Evolutionary conservation across 2,329 filamentous ascomycete species (phyloP).

Genomic region (Achaetomium macrosporum): DNA sequence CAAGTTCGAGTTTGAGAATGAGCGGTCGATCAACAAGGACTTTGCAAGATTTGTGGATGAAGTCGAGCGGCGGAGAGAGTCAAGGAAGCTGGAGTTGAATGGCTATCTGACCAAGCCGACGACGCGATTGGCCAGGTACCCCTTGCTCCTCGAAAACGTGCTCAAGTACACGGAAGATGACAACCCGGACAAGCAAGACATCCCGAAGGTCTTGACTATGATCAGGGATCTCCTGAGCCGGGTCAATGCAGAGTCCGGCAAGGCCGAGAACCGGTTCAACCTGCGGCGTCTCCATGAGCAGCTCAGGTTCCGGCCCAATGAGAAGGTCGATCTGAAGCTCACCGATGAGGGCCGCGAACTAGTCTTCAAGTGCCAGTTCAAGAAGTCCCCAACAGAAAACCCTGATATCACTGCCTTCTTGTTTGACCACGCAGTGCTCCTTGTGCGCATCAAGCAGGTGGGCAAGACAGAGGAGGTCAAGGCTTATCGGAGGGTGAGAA

Average conservation of each 20-base stretch:
- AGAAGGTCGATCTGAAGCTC: constrained; percentile 87
- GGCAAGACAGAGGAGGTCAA: constrained; percentile 94
- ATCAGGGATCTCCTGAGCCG: constrained; percentile 82
- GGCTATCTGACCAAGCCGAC: constrained; percentile 97
- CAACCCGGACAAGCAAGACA: constrained; percentile 83
- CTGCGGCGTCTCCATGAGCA: constrained; percentile 86
- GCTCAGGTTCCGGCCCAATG: constrained; percentile 82
- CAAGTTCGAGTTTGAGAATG: constrained; percentile 97
- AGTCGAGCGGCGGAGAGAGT: constrained; percentile 92
- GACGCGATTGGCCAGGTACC: constrained; percentile 89
- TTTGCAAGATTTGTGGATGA: constrained; percentile 94
- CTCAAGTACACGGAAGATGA: constrained; percentile 86
- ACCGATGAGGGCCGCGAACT: constrained; percentile 90
- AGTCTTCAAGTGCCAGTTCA: constrained; percentile 89
- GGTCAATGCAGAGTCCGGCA: constrained; percentile 93
- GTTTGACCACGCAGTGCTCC: constrained; percentile 89
- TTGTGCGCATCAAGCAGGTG: constrained; percentile 84
- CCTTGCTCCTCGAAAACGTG: constrained; percentile 83
- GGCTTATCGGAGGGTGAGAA: constrained; percentile 69
- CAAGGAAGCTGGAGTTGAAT: constrained; percentile 91
- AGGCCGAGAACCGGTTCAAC: constrained; percentile 97
- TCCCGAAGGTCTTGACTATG: constrained; percentile 79
- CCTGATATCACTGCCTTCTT: constrained; percentile 91
- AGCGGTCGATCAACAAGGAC: constrained; percentile 75
- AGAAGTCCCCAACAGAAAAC: constrained; percentile 83